phyloP scores from a whole-genome alignment of 148 eudicot species.

The Silene uniflora region DNA sequence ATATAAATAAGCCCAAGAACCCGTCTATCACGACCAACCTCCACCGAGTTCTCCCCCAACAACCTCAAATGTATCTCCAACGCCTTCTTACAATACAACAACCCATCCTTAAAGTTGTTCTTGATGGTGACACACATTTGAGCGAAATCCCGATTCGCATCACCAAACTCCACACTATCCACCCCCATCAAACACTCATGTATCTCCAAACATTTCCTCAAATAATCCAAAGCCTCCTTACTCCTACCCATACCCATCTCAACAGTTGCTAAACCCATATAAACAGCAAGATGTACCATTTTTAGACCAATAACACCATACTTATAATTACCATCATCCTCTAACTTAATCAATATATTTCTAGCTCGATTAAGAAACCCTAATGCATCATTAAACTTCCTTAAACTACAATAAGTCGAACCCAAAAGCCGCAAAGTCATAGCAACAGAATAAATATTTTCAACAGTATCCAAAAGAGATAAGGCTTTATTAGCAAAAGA shows the following conservation, averaged over 20 bases:
- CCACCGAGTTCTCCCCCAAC: slow-evolving; percentile 77
- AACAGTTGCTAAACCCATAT: slow-evolving; percentile 62
- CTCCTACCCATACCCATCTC: slow-evolving; percentile 91
- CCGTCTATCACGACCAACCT: slow-evolving; percentile 85
- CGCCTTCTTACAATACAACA: slow-evolving; percentile 73
- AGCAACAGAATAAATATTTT: no score
- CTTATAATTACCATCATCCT: no score
- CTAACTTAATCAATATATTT: no score
- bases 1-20: slow-evolving; percentile 79
- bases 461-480: no score
- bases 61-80: slow-evolving; percentile 55
- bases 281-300: slow-evolving; percentile 77
- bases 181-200: slow-evolving; percentile 37
- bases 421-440: no score
- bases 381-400: no score
- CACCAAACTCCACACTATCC: slow-evolving; percentile 73
- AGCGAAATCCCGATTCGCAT: slow-evolving; percentile 74
- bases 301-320: slow-evolving; percentile 38
- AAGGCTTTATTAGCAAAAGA: no score
- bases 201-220: no score
- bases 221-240: slow-evolving; percentile 33
- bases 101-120: no score
- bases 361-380: no score
- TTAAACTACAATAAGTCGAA: no score
- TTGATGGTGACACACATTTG: slow-evolving; percentile 75